Base-by-base conservation (phyloP, 257 asterid species). In the Cordia subcordata region DNA sequence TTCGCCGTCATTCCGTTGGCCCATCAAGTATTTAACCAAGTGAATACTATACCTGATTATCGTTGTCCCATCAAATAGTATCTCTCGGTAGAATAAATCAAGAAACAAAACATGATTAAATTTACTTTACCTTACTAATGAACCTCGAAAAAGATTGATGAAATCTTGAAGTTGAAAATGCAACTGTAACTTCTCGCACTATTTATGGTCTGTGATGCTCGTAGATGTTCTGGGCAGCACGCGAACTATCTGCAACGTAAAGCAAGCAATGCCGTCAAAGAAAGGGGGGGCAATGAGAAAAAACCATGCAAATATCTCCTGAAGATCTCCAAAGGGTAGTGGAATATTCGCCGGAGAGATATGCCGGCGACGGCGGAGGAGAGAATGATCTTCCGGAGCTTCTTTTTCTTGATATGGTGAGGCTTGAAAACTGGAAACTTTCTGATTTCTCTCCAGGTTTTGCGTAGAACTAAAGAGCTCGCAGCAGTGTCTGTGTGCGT, bases 391-490 rank as follows among this genome's bases (percentile, higher is more conserved):
- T 47, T 4, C 10, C 17, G 15, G 18, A 47, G 53, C 21, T n/a
- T 49, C 17, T 27, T 38, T 61, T 55, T 35, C 47, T 12, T 46
- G 42, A 5, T 12, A 37, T 15, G 38, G 60, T 35, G 55, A 21
- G 49, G 18, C 60, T 66, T 57, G 11, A 16, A 58, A 70, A 15
- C 0, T 60, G 59, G 54, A 65, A 40, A 35, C 6, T 38, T 64
- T 49, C 68, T 53, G 72, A 75, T 73, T 71, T 39, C 39, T 13
- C 61, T 46, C 64, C 79, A 33, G 76, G 61, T 71, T 68, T 67
- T 58, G 62, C 77, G 74, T 69, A 57, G 35, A 27, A 27, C 35
- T 1, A 27, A 27, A 27, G 35, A 27, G 35, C 35, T 27, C 3
- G 35, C 35, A 27, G 35, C 35, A 27, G 35, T 6, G 6, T 27